Percentiles rank a stretch among this genome's conserved stretches.
Conservation (phyloP, 805 yeast species). For the Candida verbasci region DNA sequence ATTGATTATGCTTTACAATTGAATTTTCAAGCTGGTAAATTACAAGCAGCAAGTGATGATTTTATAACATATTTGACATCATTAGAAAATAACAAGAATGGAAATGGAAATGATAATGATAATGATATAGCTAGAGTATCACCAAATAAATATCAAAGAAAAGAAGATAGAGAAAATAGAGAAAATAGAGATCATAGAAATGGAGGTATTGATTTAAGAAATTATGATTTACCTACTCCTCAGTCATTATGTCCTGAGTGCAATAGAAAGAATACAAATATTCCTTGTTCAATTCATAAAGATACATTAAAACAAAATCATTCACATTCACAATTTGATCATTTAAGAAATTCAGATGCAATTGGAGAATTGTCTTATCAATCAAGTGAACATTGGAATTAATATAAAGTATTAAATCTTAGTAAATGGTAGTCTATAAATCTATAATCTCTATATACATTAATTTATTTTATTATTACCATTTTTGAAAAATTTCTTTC, state of each 20-base stretch:
- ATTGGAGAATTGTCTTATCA: constrained; percentile 1
- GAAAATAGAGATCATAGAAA: too few species aligned
- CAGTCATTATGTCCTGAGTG: constrained; percentile 6
- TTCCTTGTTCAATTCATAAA: constrained; percentile 2
- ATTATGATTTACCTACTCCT: constrained; percentile 5
- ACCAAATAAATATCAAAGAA: constrained; percentile 8
- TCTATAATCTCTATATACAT: not conserved
- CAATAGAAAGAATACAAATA: not conserved
- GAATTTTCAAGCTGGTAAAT: constrained; percentile 22
- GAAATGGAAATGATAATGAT: not conserved
- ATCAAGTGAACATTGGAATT: constrained; percentile 8
- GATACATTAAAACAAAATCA: not conserved
- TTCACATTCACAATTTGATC: not conserved
- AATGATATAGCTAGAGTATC: constrained; percentile 6
- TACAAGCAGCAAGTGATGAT: constrained; percentile 19
- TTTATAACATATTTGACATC: constrained; percentile 1
- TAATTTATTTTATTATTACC: constrained; percentile 11
- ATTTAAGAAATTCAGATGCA: too few species aligned
- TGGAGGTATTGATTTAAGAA: not conserved
- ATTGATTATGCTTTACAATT: constrained; percentile 38
- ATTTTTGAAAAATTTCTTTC: constrained; percentile 52
- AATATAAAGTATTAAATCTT: too few species aligned
- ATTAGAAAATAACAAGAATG: not conserved
- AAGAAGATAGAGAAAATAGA: not conserved
- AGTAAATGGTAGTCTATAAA: too few species aligned